Percentiles rank a stretch among this genome's conserved stretches.
Conservation (phyloP, 345 rosid genomes). For the Nephelium lappaceum region DNA sequence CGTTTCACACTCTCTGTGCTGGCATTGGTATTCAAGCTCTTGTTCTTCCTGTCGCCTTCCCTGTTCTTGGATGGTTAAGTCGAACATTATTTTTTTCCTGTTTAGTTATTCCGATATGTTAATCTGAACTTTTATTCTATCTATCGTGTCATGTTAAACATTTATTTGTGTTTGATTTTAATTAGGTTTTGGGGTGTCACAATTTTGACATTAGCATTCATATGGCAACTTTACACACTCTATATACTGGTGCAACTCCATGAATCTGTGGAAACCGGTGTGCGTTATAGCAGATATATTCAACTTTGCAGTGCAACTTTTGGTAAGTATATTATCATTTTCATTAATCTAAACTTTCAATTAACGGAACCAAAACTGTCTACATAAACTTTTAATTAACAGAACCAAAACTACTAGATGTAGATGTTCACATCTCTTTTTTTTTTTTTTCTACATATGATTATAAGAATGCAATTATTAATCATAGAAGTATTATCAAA, state of each 20-base stretch:
- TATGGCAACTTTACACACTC: slow-evolving; percentile 82
- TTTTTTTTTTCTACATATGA: no score
- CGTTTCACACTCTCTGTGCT: slow-evolving; percentile 82
- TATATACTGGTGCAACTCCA: slow-evolving; percentile 81
- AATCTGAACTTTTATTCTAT: neutral
- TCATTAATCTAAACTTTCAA: neutral
- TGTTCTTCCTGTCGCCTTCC: slow-evolving; percentile 87
- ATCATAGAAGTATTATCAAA: no score
- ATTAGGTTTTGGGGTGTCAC: slow-evolving; percentile 79
- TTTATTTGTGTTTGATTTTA: neutral
- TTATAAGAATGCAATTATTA: no score
- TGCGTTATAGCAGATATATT: slow-evolving; percentile 73
- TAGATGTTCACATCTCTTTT: neutral
- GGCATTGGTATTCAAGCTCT: slow-evolving; percentile 88
- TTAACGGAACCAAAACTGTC: neutral
- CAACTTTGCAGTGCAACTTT: slow-evolving; percentile 61
- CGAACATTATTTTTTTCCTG: neutral
- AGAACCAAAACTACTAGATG: no score
- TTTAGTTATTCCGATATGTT: neutral
- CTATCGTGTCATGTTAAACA: no score
- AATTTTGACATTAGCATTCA: slow-evolving; percentile 52
- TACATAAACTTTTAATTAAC: no score
- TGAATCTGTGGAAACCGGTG: slow-evolving; percentile 54
- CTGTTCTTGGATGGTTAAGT: slow-evolving; percentile 79
- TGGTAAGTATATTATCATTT: slow-evolving; percentile 40